Percentiles rank a stretch among this genome's conserved stretches.
Evolutionary conservation across 331 rosid species (phyloP).

Genomic region (Ulmus americana): DNA sequence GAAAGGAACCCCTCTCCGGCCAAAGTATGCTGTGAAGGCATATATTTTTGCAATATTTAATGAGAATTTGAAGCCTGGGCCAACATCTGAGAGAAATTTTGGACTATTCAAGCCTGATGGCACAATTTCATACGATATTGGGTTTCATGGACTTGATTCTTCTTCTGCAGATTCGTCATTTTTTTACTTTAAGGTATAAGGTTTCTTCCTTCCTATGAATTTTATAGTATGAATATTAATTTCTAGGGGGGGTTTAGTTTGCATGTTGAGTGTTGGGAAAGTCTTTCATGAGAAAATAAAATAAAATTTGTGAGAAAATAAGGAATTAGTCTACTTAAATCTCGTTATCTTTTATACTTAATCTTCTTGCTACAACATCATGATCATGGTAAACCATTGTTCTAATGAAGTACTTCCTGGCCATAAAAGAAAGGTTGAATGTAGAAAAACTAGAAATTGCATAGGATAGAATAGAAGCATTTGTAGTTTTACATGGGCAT

Average conservation of each 20-base stretch:
- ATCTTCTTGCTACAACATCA: neutral
- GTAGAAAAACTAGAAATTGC: neutral
- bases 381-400: too few species aligned
- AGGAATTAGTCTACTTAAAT: neutral
- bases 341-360: neutral
- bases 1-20: conserved; percentile 87
- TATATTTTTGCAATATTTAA: conserved; percentile 78
- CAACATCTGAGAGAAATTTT: conserved; percentile 67
- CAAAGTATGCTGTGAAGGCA: conserved; percentile 61
- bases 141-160: conserved; percentile 67
- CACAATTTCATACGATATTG: conserved; percentile 64
- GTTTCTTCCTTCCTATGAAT: neutral
- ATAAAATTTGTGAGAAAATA: too few species aligned
- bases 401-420: neutral
- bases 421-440: neutral
- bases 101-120: conserved; percentile 89
- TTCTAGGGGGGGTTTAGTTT: neutral
- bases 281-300: too few species aligned
- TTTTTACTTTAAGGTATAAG: conserved; percentile 49
- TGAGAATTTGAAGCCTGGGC: conserved; percentile 57
- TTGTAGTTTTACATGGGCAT: too few species aligned
- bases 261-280: too few species aligned
- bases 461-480: neutral
- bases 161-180: conserved; percentile 50
- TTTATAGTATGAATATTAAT: neutral